phyloP scores from a whole-genome alignment of 139 green algal species.

The Cymbomonas tetramitiformis region DNA sequence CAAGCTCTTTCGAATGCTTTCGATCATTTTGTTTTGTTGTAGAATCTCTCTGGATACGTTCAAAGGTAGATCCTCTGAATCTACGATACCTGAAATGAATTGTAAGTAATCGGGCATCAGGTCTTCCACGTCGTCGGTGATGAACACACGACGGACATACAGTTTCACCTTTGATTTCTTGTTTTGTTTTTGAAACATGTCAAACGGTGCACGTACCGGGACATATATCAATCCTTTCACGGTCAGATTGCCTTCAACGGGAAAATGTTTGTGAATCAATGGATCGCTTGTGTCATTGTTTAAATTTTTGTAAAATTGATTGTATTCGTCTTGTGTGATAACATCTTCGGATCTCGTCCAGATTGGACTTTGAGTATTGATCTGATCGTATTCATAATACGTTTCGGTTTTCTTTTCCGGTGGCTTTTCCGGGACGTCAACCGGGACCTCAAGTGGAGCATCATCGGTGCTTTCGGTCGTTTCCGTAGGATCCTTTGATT shows the following conservation, averaged over 20 bases:
- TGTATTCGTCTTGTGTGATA: slow-evolving; percentile 72
- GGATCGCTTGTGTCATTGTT: slow-evolving; percentile 46
- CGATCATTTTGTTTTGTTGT: slow-evolving; percentile 64
- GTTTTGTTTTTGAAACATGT: too few species aligned
- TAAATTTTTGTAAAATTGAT: slow-evolving; percentile 86
- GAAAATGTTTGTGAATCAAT: slow-evolving; percentile 33
- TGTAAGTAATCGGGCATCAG: slow-evolving; percentile 80
- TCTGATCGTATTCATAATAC: too few species aligned
- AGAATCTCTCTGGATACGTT: slow-evolving; percentile 96
- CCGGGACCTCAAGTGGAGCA: too few species aligned
- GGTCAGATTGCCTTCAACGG: slow-evolving; percentile 90
- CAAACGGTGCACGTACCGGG: slow-evolving; percentile 90
- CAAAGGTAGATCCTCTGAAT: slow-evolving; percentile 87
- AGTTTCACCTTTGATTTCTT: too few species aligned
- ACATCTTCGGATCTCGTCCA: slow-evolving; percentile 58
- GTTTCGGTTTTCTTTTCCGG: too few species aligned
- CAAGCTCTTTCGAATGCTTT: slow-evolving; percentile 83
- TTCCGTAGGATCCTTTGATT: too few species aligned
- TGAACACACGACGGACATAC: slow-evolving; percentile 97
- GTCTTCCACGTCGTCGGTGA: slow-evolving; percentile 94
- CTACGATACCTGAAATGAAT: slow-evolving; percentile 87
- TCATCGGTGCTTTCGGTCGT: too few species aligned
- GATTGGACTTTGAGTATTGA: slow-evolving; percentile 95
- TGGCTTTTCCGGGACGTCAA: too few species aligned
- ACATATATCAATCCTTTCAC: slow-evolving; percentile 85